Base-by-base conservation (phyloP, 2,329 filamentous ascomycete genomes). In the Exophiala viscosa region DNA sequence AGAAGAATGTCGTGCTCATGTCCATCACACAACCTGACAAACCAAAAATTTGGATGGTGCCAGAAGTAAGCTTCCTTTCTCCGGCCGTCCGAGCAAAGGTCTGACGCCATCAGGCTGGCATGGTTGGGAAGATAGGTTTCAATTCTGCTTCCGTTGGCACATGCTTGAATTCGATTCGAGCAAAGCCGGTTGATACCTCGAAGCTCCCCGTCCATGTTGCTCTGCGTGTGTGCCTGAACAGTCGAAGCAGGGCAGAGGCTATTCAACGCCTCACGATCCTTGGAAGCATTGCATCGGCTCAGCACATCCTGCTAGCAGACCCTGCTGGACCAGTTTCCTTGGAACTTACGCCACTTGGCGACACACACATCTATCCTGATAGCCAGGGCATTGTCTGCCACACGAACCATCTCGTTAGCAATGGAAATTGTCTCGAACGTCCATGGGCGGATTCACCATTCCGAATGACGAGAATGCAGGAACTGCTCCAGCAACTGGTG, bases 81-180 rank as follows among this genome's bases (percentile, higher is more conserved):
- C 11, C 11, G 3, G 4, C 23, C 23, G 3, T 14, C 3, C n/a
- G 10, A 28, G 8, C 23, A 28, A 28, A 28, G 2, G 23, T 28
- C 23, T 28, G 8, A 28, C 23, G 23, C 23, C 23, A 4, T 7
- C 23, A 28, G 23, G 78, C 76, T 1, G 78, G 78, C 5, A 70
- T 81, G 7, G 75, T 81, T 40, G 78, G 77, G 8, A 82, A 82
- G 59, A 80, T 83, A 31, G 79, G 80, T 1, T 65, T 82, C 51
- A 82, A 82, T 60, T 69, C 65, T 36, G 54, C 62, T 1, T 76
- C 78, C 4, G 77, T 83, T 0, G 79, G 77, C 2, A 75, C 77
- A 0, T 74, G 73, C 28, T 69, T 82, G 34, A 83, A 82, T 60
- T 79, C 79, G 2, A 76, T 82, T 54, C 69, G 70, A 58, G 75